phyloP scores from a whole-genome alignment of 2,329 filamentous ascomycete species.

The Aspergillus pseudoviridinutans region DNA sequence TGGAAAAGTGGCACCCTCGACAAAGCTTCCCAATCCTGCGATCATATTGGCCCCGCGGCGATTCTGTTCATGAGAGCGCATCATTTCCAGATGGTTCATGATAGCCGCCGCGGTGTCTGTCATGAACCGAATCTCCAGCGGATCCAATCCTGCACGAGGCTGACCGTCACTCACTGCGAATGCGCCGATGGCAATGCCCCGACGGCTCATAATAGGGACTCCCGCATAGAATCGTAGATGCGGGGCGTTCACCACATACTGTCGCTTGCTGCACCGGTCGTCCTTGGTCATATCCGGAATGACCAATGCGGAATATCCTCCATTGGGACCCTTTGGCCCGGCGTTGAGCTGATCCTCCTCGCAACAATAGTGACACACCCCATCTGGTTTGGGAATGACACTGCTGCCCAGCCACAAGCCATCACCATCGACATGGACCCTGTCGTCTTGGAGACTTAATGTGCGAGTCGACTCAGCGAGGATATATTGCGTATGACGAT shows the following conservation, averaged over 20 bases:
- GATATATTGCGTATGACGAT: conserved; percentile 46
- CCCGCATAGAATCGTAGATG: conserved; percentile 48
- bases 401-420: conserved; percentile 27
- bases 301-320: conserved; percentile 11
- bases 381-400: conserved; percentile 24
- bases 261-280: conserved; percentile 23
- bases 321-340: background rate
- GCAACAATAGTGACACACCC: conserved; percentile 26
- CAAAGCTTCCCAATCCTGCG: conserved; percentile 5
- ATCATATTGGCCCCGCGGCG: conserved; percentile 9
- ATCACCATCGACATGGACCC: conserved; percentile 18
- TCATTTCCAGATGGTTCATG: conserved; percentile 11
- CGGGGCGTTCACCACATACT: conserved; percentile 23
- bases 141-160: background rate
- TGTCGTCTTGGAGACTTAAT: conserved; percentile 32
- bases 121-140: conserved; percentile 7
- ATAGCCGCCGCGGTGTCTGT: conserved; percentile 7
- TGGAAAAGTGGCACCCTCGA: conserved; percentile 5
- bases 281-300: conserved; percentile 34
- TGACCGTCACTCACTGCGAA: conserved; percentile 5
- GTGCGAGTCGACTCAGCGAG: conserved; percentile 49
- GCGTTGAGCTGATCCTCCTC: background rate
- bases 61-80: conserved; percentile 7
- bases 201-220: conserved; percentile 30
- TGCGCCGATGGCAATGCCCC: conserved; percentile 7